Evolutionary conservation across 768 basidiomycete genomes (phyloP), one percentile per base, ranked within the genome.

Genomic region (Wakefieldia striispora): DNA sequence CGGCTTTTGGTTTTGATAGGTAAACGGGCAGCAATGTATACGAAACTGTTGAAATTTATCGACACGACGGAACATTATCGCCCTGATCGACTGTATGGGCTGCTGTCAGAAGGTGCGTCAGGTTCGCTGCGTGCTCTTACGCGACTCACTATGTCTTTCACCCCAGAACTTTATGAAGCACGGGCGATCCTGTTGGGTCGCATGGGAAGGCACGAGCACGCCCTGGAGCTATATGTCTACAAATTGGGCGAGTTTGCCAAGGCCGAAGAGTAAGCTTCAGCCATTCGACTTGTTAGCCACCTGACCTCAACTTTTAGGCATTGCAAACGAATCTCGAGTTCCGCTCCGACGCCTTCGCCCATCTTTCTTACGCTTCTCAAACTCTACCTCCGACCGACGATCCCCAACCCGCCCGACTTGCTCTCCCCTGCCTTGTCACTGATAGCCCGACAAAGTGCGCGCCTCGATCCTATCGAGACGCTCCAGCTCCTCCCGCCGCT

Each of bases 161-260:
- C 7, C 29, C 6, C 58, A 94, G 93, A 92, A 59, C 75, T 97
- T 34, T 92, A 81, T 51, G 93, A 98, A 67, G 93, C 91, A 14
- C 84, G 93, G 36, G 97, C 97, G 0, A 84, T 97, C 50, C 77
- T 99, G 7, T 73, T 97, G 10, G 97, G 97, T 10, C 79, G 88
- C 39, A 76, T 97, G 52, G 92, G 89, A 2, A 83, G 91, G 46
- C 95, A 98, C 53, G 92, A 97, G 53, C 91, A 86, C 53, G 94
- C 95, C 1, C 79, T 98, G n/a, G 91, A 95, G 62, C 79, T 95
- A 13, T 99, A 98, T 64, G 93, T 95, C 6, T 88, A 97, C 62
- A 82, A 84, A 31, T 74, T 98, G 27, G 79, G 84, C 34, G 88
- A 95, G 61, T 92, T 86, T 64, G 53, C 70, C 23, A 92, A 92